Evolutionary conservation across 306 rosid genomes (phyloP).

Genomic region (Crataegus laevigata): DNA sequence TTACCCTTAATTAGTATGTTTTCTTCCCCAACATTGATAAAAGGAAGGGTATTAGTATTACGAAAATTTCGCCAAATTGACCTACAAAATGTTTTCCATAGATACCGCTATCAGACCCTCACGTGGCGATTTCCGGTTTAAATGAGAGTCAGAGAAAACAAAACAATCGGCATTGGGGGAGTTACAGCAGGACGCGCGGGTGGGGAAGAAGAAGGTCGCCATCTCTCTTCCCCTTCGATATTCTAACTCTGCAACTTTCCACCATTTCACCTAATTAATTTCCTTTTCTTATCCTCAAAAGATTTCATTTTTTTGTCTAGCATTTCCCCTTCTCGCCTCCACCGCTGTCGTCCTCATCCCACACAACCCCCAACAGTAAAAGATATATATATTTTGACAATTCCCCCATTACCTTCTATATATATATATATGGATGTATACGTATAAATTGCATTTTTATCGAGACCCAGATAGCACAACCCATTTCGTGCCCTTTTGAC

Average conservation of each 20-base stretch:
- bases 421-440: constrained; percentile 1
- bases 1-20: no score
- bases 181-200: constrained; percentile 32
- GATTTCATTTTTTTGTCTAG: not conserved
- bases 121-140: constrained; percentile 19
- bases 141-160: not conserved
- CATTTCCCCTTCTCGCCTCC: constrained; percentile 33
- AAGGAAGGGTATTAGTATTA: no score
- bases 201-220: constrained; percentile 35
- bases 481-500: constrained; percentile 10
- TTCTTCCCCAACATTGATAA: no score
- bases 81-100: not conserved
- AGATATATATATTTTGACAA: not conserved
- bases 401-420: constrained; percentile 1
- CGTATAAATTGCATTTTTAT: not conserved
- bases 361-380: constrained; percentile 22
- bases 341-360: constrained; percentile 34
- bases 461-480: constrained; percentile 14
- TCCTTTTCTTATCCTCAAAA: not conserved
- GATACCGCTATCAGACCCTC: not conserved
- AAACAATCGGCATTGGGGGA: not conserved
- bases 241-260: constrained; percentile 26
- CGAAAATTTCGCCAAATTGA: no score
- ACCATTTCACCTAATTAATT: not conserved
- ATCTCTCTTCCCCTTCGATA: constrained; percentile 29